A percentile compares a stretch with the other conserved stretches of the same genome.
phyloP scores from a whole-genome alignment of 1,284 basidiomycete genomes.

The Mycocalia duriaeana region DNA sequence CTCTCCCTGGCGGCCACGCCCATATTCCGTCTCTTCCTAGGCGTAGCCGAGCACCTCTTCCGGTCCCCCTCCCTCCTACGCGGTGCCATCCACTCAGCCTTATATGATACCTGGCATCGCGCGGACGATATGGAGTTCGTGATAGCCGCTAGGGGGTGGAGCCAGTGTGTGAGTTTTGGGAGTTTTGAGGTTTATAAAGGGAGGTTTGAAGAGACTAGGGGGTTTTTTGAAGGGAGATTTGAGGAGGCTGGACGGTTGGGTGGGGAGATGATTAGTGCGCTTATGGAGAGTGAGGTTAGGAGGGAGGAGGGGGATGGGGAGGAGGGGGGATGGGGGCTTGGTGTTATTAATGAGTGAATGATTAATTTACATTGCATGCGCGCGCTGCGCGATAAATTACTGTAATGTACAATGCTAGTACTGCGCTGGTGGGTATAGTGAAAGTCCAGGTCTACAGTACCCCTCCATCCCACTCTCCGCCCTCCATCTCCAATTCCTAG shows the following conservation, averaged over 20 bases:
- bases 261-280: constrained; percentile 87
- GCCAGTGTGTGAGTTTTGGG: constrained; percentile 89
- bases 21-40: constrained; percentile 95
- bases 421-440: too few species aligned
- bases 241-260: constrained; percentile 82
- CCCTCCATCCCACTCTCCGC: too few species aligned
- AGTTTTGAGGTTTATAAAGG: constrained; percentile 85
- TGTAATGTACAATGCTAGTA: too few species aligned
- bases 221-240: constrained; percentile 86
- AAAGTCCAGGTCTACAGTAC: too few species aligned
- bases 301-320: not conserved
- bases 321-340: too few species aligned
- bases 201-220: constrained; percentile 78
- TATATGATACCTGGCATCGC: constrained; percentile 80
- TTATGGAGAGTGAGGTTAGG: constrained; percentile 55
- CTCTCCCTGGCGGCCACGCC: constrained; percentile 94
- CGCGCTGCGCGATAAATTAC: too few species aligned
- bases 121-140: constrained; percentile 93
- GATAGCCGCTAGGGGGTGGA: constrained; percentile 94
- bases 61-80: constrained; percentile 60
- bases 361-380: too few species aligned
- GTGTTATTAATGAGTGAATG: too few species aligned
- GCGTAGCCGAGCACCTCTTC: constrained; percentile 95
- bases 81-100: constrained; percentile 71
- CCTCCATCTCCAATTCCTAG: too few species aligned